These are phyloP conservation scores for Pseudoneurospora amorphoporcata DNA, from an alignment of 495 filamentous ascomycete species.

Conservation along the genomic window DNA sequence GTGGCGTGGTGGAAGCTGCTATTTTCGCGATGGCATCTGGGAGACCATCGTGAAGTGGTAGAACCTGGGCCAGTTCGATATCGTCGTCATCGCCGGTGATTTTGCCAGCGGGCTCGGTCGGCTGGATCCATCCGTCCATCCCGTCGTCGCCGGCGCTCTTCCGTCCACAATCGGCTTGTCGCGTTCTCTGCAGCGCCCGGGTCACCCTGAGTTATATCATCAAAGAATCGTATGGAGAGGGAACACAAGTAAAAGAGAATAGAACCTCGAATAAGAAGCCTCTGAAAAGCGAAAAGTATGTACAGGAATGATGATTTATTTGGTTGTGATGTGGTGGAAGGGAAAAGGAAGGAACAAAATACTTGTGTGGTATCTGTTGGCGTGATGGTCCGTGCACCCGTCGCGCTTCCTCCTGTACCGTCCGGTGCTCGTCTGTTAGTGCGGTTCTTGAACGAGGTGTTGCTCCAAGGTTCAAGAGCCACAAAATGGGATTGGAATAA, in stretches of 20 bases:
- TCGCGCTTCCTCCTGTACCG: not conserved
- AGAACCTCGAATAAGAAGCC: not conserved
- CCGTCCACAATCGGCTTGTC: not conserved
- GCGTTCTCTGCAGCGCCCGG: not conserved
- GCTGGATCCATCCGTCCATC: not conserved
- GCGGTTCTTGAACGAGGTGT: not conserved
- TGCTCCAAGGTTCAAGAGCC: not conserved
- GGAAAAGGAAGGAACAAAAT: not conserved
- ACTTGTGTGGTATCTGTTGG: too few species aligned
- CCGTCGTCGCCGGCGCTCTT: not conserved
- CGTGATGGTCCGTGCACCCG: not conserved
- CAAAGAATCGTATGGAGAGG: accelerated
- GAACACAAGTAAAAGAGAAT: accelerated
- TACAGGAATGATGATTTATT: not conserved
- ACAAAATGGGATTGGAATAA: not conserved
- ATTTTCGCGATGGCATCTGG: not conserved
- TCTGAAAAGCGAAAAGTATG: not conserved
- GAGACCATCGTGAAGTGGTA: not conserved
- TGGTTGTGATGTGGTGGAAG: not conserved
- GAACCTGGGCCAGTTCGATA: not conserved
- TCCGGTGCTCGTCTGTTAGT: not conserved
- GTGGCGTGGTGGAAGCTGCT: not conserved
- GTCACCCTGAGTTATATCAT: not conserved
- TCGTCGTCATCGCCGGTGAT: not conserved
- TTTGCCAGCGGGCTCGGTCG: not conserved